phyloP scores from a whole-genome alignment of 495 filamentous ascomycete genomes.

The Xylaria cubensis region DNA sequence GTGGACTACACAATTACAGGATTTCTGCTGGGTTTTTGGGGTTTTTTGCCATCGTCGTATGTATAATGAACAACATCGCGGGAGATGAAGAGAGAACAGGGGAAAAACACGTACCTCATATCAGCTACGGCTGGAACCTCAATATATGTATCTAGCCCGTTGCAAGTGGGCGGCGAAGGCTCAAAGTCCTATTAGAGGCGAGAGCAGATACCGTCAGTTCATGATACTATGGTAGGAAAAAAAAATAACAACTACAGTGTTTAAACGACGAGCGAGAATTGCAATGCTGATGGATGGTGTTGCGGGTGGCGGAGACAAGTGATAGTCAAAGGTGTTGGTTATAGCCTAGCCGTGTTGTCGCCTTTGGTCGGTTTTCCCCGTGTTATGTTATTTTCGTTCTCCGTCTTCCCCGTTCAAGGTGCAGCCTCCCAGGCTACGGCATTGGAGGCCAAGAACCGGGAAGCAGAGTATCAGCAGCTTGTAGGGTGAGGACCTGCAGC shows the following conservation, averaged over 20 bases:
- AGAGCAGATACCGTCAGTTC: conserved; percentile 36
- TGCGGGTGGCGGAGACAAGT: conserved; percentile 6
- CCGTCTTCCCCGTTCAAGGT: conserved; percentile 29
- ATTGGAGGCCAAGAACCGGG: conserved; percentile 22
- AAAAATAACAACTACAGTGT: conserved; percentile 25
- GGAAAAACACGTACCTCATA: conserved; percentile 52
- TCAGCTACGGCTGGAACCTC: conserved; percentile 54
- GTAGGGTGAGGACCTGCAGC: conserved; percentile 23
- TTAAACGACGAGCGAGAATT: conserved; percentile 15
- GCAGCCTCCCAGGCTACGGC: conserved; percentile 28
- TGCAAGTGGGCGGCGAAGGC: conserved; percentile 53
- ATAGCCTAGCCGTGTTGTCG: neutral
- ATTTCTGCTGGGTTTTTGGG: too few relatives aligned
- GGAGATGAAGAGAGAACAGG: conserved; percentile 1
- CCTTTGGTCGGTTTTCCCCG: conserved; percentile 1
- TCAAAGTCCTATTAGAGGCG: conserved; percentile 55
- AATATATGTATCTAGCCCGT: conserved; percentile 55
- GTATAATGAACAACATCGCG: neutral
- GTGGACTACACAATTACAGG: conserved; percentile 1
- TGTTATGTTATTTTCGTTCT: neutral
- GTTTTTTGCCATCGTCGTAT: conserved; percentile 1
- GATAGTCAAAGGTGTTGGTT: conserved; percentile 4
- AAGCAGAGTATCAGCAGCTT: conserved; percentile 12
- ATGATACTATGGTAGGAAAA: conserved; percentile 24
- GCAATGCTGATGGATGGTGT: conserved; percentile 1